Base-by-base conservation (phyloP, 495 filamentous ascomycete species). In the Penicillium verhagenii region DNA sequence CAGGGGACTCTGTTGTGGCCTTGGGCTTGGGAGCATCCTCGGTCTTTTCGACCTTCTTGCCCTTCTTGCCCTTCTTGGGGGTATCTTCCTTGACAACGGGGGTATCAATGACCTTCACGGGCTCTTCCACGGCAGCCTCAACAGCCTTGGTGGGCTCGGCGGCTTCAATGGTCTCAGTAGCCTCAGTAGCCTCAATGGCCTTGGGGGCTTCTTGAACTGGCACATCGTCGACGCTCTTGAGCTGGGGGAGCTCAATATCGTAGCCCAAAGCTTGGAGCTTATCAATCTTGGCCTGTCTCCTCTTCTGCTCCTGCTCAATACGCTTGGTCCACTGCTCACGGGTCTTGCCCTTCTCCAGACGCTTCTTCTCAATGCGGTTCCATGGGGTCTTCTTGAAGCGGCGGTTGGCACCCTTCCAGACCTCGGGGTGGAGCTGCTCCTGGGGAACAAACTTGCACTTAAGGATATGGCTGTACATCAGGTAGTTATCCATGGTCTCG, bases 401-500 rank as follows among this genome's bases (percentile, higher is more conserved):
- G 58, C 82, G 85, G 69, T 92, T 92, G 53, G 89, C 87, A 29
- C 91, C 92, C 73, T 91, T 88, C 80, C 88, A 97, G 52, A 97
- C 70, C 44, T 88, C 76, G 23, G 84, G 82, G 68, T 94, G 89
- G 31, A 96, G 76, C 62, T 94, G 86, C 54, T 87, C 89, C 19
- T 79, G 66, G 2, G 90, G 82, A 7, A 97, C 82, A 26, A 82
- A 72, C 69, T 90, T 89, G 72, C 90, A 92, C 66, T 93, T 90
- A 54, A 98, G 75, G 58, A 97, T 87, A 66, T 95, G 92, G 9
- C 89, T 88, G 70, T 94, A 97, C 64, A 98, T 81, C 14, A 97
- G 86, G 68, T 98, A 98, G 74, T 94, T 96, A 74, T 97, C 82
- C 95, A 97, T 98, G 2, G 94, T 96, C 60, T 86, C 86, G 14